phyloP scores from a whole-genome alignment of 495 filamentous ascomycete genomes.

The Parachaetomium inaequale region DNA sequence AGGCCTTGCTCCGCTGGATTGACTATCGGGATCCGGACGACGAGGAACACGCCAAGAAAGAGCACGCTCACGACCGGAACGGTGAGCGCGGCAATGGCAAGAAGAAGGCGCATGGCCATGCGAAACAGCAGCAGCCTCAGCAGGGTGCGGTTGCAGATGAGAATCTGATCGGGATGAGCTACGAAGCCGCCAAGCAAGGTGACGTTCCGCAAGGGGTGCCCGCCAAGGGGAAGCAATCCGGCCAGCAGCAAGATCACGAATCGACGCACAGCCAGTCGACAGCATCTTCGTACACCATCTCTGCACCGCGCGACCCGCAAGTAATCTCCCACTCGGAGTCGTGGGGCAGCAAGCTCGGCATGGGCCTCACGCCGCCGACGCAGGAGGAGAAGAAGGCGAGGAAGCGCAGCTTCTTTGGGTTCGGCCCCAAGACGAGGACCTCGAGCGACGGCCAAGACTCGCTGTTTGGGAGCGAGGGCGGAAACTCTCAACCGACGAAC shows the following conservation, averaged over 20 bases:
- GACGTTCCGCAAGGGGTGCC: conserved; percentile 42
- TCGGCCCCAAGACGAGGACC: conserved; percentile 57
- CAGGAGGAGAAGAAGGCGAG: conserved; percentile 73
- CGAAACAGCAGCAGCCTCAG: conserved; percentile 35
- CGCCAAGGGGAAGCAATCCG: conserved; percentile 19
- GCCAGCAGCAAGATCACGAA: conserved; percentile 27
- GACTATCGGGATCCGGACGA: conserved; percentile 64
- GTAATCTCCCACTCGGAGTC: conserved; percentile 80
- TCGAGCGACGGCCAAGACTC: conserved; percentile 49
- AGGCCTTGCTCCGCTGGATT: conserved; percentile 84
- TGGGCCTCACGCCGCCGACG: conserved; percentile 44
- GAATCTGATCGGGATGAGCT: conserved; percentile 73
- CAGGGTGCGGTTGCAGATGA: conserved; percentile 38
- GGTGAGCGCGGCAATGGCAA: conserved; percentile 41
- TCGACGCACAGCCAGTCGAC: conserved; percentile 33
- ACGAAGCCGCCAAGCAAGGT: conserved; percentile 75
- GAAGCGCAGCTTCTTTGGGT: conserved; percentile 94
- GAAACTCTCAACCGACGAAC: conserved; percentile 25
- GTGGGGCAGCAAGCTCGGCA: conserved; percentile 73
- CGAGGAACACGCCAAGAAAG: conserved; percentile 37
- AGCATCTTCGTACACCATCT: conserved; percentile 61
- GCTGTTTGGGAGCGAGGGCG: conserved; percentile 39
- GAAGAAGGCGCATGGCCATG: conserved; percentile 50
- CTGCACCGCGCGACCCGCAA: conserved; percentile 78
- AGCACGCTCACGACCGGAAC: conserved; percentile 36